Base-by-base conservation (phyloP, 2,329 filamentous ascomycete genomes). In the Epichloe festucae region DNA sequence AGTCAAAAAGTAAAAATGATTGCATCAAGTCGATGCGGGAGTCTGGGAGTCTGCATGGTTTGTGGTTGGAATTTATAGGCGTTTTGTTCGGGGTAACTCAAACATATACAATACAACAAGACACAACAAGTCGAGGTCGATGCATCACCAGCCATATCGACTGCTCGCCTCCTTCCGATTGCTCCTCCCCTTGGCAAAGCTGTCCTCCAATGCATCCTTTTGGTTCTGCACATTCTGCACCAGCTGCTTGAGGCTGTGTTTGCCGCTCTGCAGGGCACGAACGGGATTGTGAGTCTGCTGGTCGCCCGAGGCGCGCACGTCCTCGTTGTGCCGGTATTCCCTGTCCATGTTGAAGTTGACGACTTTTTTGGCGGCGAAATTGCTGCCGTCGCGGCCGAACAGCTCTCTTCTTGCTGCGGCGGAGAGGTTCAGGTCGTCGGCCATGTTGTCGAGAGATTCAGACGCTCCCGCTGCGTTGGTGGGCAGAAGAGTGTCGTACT, bases 321-420 rank as follows among this genome's bases (percentile, higher is more conserved):
- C 75, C 69, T 95, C 87, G 66, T 97, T 97, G 60, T 86, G 81
- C 23, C 77, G 79, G 66, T 97, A 97, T 70, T 96, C 90, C 53
- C 74, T 72, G 64, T 94, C 89, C 57, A 89, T 90, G 69, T 95
- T 88, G 76, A 96, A 95, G 61, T 85, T 89, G 56, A 90, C 77
- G 39, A 95, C 77, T 43, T 79, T 82, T n/a, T 78, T 72, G 7
- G 65, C 60, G 15, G 62, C 59, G 41, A 63, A 62, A 35, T 64
- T 64, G 44, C 65, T 62, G 21, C 75, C 75, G 21, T 67, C 66
- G 5, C 90, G 85, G 1, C 91, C 91, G 63, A 97, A 91, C 3
- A 97, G 79, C 63, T 94, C 89, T 42, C 91, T 83, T 41, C 84
- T 78, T 57, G 88, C 84, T 0, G 86, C 76, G 5, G 82, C 79